A percentile compares a stretch with the other conserved stretches of the same genome.
These are phyloP conservation scores for Oryza meridionalis DNA, from an alignment of 176 grass and related monocot genomes.

Conservation along the genomic window DNA sequence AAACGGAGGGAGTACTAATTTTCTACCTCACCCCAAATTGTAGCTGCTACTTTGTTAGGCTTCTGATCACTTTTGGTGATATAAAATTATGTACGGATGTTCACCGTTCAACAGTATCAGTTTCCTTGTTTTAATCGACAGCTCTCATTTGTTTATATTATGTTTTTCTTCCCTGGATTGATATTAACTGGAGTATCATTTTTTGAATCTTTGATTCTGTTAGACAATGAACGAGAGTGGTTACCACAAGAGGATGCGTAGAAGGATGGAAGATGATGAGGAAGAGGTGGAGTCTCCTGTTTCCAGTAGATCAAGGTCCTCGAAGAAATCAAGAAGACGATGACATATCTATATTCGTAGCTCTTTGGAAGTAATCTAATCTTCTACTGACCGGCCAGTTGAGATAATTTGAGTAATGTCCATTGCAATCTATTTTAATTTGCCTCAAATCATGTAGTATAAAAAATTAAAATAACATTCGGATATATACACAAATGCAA, in stretches of 20 bases:
- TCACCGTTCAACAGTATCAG: too few species aligned
- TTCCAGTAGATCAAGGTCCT: conserved; percentile 41
- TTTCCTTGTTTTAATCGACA: not conserved
- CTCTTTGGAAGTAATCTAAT: too few species aligned
- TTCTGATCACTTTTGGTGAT: too few species aligned
- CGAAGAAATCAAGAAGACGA: conserved; percentile 57
- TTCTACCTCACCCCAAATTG: not conserved
- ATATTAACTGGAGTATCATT: not conserved
- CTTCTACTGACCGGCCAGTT: too few species aligned
- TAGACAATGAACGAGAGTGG: conserved; percentile 73
- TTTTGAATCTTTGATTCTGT: not conserved
- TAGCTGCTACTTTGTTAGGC: not conserved
- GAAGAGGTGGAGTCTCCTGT: conserved; percentile 51
- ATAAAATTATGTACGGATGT: too few species aligned
- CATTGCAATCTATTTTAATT: not conserved
- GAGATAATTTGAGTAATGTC: too few species aligned
- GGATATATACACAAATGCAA: too few species aligned
- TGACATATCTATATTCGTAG: conserved; percentile 21
- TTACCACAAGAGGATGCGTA: conserved; percentile 67
- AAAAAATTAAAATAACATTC: not conserved
- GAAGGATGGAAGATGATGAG: conserved; percentile 55
- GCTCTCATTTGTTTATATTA: not conserved
- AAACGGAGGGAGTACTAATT: not conserved
- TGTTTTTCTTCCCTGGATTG: too few species aligned
- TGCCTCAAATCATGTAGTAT: not conserved